A percentile compares a stretch with the other conserved stretches of the same genome.
phyloP scores from a whole-genome alignment of 495 filamentous ascomycete species.

The Aspergillus mulundensis region DNA sequence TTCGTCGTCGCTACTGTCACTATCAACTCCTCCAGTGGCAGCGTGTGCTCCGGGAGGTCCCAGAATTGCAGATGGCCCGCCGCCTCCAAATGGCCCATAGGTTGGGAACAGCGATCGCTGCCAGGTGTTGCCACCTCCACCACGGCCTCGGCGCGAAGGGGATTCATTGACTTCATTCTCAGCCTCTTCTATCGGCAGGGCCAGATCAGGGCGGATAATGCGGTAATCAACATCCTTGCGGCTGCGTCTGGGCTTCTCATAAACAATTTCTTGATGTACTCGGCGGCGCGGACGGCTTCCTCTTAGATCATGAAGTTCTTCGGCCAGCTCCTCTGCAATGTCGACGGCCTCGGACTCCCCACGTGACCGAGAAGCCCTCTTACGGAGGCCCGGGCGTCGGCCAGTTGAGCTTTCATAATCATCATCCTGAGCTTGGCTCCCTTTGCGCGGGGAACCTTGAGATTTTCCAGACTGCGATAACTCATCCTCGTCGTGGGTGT shows the following conservation, averaged over 20 bases:
- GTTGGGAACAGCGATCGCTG: constrained; percentile 79
- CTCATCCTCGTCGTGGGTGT: constrained; percentile 59
- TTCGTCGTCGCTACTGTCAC: constrained; percentile 96
- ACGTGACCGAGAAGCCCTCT: constrained; percentile 50
- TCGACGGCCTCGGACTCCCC: constrained; percentile 44
- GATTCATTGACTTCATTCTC: constrained; percentile 60
- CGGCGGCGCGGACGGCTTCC: constrained; percentile 50
- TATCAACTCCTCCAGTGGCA: constrained; percentile 76
- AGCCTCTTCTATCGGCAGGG: constrained; percentile 61
- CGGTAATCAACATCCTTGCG: constrained; percentile 66
- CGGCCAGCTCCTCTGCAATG: constrained; percentile 69
- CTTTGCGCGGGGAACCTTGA: constrained; percentile 41
- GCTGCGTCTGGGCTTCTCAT: constrained; percentile 54
- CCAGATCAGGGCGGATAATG: constrained; percentile 70
- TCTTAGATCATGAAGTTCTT: constrained; percentile 69
- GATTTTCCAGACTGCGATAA: constrained; percentile 48
- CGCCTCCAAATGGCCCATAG: constrained; percentile 87
- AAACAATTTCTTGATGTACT: constrained; percentile 52
- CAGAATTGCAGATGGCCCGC: constrained; percentile 65
- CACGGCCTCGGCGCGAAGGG: constrained; percentile 59
- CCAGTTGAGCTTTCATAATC: constrained; percentile 47
- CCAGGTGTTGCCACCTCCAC: constrained; percentile 53
- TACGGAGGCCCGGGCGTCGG: constrained; percentile 49
- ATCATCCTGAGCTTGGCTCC: constrained; percentile 37
- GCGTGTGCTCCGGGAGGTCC: constrained; percentile 68